Percentiles rank a stretch among this genome's conserved stretches.
Evolutionary conservation across 148 eudicot species (phyloP).

Genomic region (Gaultheria prostrata): DNA sequence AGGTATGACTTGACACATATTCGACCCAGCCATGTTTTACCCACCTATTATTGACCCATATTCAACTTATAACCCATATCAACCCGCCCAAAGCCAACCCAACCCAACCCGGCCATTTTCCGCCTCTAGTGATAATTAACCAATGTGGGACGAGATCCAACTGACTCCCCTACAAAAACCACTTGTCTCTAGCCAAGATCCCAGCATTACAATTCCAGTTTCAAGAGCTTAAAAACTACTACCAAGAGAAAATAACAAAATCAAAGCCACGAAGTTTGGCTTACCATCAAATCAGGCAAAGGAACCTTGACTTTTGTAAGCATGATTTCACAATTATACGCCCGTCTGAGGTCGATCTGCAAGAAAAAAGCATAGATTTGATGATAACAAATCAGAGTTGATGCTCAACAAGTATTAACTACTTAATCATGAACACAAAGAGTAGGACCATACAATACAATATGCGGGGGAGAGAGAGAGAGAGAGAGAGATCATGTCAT

Average conservation of each 20-base stretch:
- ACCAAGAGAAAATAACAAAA: conserved; percentile 1
- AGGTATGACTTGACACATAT: no score
- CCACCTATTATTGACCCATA: no score
- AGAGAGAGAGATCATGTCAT: background rate
- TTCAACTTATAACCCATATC: no score
- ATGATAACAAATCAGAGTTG: conserved; percentile 2
- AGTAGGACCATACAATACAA: conserved; percentile 1
- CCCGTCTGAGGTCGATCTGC: conserved; percentile 86
- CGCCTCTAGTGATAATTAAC: background rate
- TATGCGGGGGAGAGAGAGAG: background rate
- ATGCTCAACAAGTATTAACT: background rate
- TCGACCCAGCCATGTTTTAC: no score
- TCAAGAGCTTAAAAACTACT: background rate
- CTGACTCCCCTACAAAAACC: background rate
- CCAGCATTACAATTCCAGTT: background rate
- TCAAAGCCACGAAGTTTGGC: conserved; percentile 14
- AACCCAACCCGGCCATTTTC: no score
- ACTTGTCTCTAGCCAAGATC: background rate
- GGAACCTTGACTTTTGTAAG: conserved; percentile 88
- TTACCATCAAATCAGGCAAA: conserved; percentile 83
- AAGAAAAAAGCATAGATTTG: conserved; percentile 11
- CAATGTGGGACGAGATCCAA: background rate
- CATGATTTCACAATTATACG: conserved; percentile 94
- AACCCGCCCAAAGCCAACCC: no score
- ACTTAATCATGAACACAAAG: background rate